phyloP scores from a whole-genome alignment of 179 eudicot species.

The Spergularia azorica region DNA sequence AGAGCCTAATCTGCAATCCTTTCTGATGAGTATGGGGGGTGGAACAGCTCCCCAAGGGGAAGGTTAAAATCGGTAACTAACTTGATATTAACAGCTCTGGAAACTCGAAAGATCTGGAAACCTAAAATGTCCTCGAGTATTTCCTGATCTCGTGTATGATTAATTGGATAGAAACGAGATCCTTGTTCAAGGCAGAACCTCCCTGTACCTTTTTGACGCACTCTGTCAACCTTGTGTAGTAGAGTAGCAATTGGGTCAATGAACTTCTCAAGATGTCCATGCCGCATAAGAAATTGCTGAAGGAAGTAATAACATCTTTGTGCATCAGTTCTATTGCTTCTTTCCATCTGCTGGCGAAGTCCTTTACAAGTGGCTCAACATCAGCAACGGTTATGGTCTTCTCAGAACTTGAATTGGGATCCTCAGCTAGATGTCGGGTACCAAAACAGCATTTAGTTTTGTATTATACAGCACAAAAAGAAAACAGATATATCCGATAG shows the following conservation, averaged over 20 bases:
- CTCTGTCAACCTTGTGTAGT: slow-evolving; percentile 90
- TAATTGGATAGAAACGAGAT: slow-evolving; percentile 82
- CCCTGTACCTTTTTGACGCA: slow-evolving; percentile 76
- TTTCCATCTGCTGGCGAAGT: slow-evolving; percentile 95
- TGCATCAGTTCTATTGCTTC: slow-evolving; percentile 96
- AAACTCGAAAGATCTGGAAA: not conserved
- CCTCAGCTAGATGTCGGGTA: slow-evolving; percentile 63
- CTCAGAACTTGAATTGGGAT: slow-evolving; percentile 61
- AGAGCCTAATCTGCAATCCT: too few relatives aligned
- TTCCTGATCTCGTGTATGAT: slow-evolving; percentile 95
- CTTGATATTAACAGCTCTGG: slow-evolving; percentile 11
- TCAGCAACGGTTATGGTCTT: slow-evolving; percentile 68
- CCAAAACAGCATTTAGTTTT: not conserved
- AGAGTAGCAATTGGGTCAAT: slow-evolving; percentile 85
- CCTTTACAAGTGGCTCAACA: slow-evolving; percentile 94
- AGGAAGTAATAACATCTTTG: slow-evolving; percentile 91
- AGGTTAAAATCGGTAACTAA: not conserved
- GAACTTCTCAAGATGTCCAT: slow-evolving; percentile 98
- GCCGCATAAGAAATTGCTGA: slow-evolving; percentile 98
- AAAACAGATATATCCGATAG: not conserved
- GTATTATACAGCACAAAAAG: not conserved
- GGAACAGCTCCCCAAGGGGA: too few relatives aligned
- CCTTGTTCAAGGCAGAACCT: slow-evolving; percentile 76
- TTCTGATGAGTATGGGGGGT: too few relatives aligned
- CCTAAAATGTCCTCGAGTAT: slow-evolving; percentile 84